Evolutionary conservation across 2,329 filamentous ascomycete genomes (phyloP).

Genomic region (Fusarium sp.): DNA sequence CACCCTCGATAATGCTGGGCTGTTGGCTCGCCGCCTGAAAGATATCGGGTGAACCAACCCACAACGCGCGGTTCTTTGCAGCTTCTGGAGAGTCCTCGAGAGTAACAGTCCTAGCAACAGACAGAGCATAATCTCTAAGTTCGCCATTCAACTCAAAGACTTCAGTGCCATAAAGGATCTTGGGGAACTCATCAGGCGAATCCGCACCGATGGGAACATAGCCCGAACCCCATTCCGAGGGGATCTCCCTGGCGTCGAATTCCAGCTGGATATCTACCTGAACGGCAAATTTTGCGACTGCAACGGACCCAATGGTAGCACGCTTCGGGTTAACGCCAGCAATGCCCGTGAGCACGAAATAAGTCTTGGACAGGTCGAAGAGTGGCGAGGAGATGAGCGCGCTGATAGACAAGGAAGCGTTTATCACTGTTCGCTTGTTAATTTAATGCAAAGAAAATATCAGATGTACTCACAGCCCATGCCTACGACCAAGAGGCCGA

Average conservation of each 20-base stretch:
- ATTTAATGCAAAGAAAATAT: rapidly evolving
- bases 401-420: slow-evolving; percentile 28
- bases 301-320: slow-evolving; percentile 36
- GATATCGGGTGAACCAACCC: not conserved
- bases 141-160: slow-evolving; percentile 31
- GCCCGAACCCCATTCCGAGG: slow-evolving; percentile 28
- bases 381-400: slow-evolving; percentile 23
- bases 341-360: slow-evolving; percentile 36
- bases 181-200: slow-evolving; percentile 23
- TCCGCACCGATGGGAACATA: slow-evolving; percentile 33
- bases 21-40: slow-evolving; percentile 11
- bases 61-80: slow-evolving; percentile 13
- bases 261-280: slow-evolving; percentile 35
- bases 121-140: slow-evolving; percentile 28
- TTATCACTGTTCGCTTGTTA: slow-evolving; percentile 12
- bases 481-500: slow-evolving; percentile 26
- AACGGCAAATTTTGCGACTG: slow-evolving; percentile 34
- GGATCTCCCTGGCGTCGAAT: slow-evolving; percentile 33
- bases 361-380: slow-evolving; percentile 30
- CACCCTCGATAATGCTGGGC: slow-evolving; percentile 30
- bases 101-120: not conserved
- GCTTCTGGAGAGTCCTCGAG: slow-evolving; percentile 20
- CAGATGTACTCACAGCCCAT: slow-evolving; percentile 12
- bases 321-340: slow-evolving; percentile 36
- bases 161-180: slow-evolving; percentile 32